Percentiles rank a stretch among this genome's conserved stretches.
Conservation (phyloP, 2,329 filamentous ascomycete species). For the Cercospora sesami region DNA sequence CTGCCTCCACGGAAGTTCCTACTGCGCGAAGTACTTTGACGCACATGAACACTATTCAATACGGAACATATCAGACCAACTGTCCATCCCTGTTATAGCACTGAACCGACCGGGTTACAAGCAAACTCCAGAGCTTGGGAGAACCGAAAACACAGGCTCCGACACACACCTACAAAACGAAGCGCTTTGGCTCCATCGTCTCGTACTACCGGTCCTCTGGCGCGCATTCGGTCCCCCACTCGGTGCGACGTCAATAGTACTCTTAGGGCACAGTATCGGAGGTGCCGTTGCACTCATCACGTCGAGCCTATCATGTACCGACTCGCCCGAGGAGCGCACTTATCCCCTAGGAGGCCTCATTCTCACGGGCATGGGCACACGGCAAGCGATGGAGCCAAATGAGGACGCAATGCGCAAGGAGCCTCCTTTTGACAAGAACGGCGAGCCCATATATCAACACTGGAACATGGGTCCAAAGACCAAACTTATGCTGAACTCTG, state of each 20-base stretch:
- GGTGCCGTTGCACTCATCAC: constrained; percentile 15
- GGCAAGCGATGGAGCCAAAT: constrained; percentile 14
- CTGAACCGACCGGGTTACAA: constrained; percentile 21
- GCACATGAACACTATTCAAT: constrained; percentile 17
- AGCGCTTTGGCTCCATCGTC: constrained; percentile 18
- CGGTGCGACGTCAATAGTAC: constrained; percentile 16
- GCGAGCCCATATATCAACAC: constrained; percentile 15
- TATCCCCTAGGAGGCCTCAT: constrained; percentile 18
- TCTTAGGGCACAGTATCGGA: constrained; percentile 13
- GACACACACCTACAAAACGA: constrained; percentile 20
- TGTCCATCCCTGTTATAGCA: constrained; percentile 15
- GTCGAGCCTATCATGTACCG: constrained; percentile 9
- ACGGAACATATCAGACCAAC: constrained; percentile 10
- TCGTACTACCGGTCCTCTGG: constrained; percentile 15
- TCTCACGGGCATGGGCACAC: constrained; percentile 14
- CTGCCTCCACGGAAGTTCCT: constrained; percentile 15
- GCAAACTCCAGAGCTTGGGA: constrained; percentile 17
- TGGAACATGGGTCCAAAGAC: constrained; percentile 19
- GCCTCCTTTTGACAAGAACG: constrained; percentile 11
- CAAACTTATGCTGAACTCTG: constrained; percentile 20
- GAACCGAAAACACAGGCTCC: constrained; percentile 12
- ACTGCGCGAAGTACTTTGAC: constrained; percentile 19
- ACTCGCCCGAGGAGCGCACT: not conserved
- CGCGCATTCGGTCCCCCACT: constrained; percentile 16
- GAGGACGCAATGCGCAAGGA: constrained; percentile 8